Percentiles rank a stretch among this genome's conserved stretches.
Conservation (phyloP, 2,329 filamentous ascomycete species). For the Cryphonectria japonica region DNA sequence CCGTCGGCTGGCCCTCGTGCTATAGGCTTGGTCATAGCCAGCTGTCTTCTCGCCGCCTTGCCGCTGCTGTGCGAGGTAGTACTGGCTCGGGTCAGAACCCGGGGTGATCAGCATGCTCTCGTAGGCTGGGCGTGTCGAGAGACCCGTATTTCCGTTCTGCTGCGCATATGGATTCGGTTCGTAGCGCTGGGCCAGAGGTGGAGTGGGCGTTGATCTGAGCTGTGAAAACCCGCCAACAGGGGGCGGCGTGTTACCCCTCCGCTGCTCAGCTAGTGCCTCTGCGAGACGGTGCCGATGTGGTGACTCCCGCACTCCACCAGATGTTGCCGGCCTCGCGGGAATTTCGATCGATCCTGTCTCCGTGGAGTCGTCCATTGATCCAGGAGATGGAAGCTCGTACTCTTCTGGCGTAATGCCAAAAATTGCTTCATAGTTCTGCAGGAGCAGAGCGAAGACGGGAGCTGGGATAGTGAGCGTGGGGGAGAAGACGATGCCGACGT, state of each 20-base stretch:
- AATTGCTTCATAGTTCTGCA: slow-evolving; percentile 86
- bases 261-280: slow-evolving; percentile 43
- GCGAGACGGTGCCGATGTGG: slow-evolving; percentile 56
- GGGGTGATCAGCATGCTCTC: slow-evolving; percentile 45
- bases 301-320: slow-evolving; percentile 48
- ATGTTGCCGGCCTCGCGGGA: slow-evolving; percentile 52
- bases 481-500: slow-evolving; percentile 97
- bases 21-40: slow-evolving; percentile 43
- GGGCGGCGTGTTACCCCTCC: slow-evolving; percentile 54
- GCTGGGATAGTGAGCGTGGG: slow-evolving; percentile 96
- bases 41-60: slow-evolving; percentile 35
- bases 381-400: slow-evolving; percentile 58
- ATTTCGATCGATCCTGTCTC: slow-evolving; percentile 28
- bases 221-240: slow-evolving; percentile 36
- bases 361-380: slow-evolving; percentile 40
- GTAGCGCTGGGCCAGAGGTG: slow-evolving; percentile 46
- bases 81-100: slow-evolving; percentile 42
- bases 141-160: slow-evolving; percentile 37
- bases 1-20: slow-evolving; percentile 52
- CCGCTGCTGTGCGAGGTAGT: slow-evolving; percentile 33
- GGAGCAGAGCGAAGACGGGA: slow-evolving; percentile 89
- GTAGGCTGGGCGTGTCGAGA: slow-evolving; percentile 47
- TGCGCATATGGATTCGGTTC: slow-evolving; percentile 49
- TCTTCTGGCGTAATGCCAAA: slow-evolving; percentile 75
- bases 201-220: slow-evolving; percentile 47